A percentile compares a stretch with the other conserved stretches of the same genome.
Evolutionary conservation across 148 eudicot genomes (phyloP).

Genomic region (Fagopyrum tataricum): DNA sequence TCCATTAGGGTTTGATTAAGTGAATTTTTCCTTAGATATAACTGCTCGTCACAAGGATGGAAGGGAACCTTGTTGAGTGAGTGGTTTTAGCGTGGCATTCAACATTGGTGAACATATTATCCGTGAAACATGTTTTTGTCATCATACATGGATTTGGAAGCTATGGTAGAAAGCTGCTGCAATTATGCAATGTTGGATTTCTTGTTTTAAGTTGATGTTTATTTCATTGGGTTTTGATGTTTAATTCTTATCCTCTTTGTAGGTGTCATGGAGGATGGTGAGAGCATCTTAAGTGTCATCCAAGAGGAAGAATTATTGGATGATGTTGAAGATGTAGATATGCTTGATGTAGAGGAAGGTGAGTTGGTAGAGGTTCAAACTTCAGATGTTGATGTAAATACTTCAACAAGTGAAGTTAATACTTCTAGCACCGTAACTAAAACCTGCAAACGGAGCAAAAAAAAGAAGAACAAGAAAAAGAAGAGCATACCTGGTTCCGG

Average conservation of each 20-base stretch:
- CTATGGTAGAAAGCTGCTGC: neutral
- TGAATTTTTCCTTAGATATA: no score
- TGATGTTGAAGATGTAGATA: conserved; percentile 54
- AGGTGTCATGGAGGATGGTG: conserved; percentile 47
- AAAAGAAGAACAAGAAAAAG: conserved; percentile 46
- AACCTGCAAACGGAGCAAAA: conserved; percentile 25
- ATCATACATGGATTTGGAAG: no score
- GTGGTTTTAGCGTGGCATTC: no score
- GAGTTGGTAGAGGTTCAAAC: conserved; percentile 42
- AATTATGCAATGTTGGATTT: neutral
- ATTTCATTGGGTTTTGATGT: neutral
- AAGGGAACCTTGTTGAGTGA: no score
- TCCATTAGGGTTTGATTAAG: no score
- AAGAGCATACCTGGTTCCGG: conserved; percentile 30
- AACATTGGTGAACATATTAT: no score
- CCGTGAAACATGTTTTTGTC: no score
- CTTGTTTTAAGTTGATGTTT: neutral
- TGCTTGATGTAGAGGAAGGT: conserved; percentile 85
- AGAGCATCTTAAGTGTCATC: conserved; percentile 46
- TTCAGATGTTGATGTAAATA: conserved; percentile 20
- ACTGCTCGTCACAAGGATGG: no score
- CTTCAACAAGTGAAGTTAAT: conserved; percentile 18
- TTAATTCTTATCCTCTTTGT: conserved; percentile 8
- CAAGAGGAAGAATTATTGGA: conserved; percentile 45
- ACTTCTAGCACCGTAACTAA: conserved; percentile 19